A percentile compares a stretch with the other conserved stretches of the same genome.
Conservation (phyloP, 78 protist species). For the Protostelium mycophagum region DNA sequence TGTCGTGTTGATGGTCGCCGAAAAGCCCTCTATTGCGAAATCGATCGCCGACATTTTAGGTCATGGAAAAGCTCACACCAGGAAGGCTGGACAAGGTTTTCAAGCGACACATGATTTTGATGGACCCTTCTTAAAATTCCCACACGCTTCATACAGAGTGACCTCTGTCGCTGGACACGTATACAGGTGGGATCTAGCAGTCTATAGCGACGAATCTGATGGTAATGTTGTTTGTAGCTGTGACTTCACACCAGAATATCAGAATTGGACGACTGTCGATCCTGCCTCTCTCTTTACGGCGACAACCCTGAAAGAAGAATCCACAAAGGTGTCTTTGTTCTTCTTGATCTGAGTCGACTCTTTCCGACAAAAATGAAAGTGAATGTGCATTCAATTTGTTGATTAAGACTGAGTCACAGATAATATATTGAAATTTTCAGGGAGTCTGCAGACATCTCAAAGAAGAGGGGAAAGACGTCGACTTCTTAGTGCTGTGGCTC, state of each 20-base stretch:
- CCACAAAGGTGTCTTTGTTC: not conserved
- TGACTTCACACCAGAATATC: not conserved
- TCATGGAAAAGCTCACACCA: not conserved
- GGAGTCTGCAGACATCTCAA: not conserved
- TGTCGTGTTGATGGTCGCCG: slow-evolving; percentile 17
- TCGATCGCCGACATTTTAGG: not conserved
- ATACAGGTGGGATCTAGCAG: not conserved
- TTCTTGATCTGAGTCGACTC: not conserved
- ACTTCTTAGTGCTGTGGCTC: slow-evolving; percentile 82
- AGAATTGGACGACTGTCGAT: not conserved
- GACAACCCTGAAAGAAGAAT: not conserved
- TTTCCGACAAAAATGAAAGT: too few relatives aligned
- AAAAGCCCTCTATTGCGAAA: slow-evolving; percentile 20
- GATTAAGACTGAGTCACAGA: too few relatives aligned
- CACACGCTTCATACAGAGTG: not conserved
- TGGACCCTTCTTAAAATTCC: not conserved
- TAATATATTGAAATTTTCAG: too few relatives aligned
- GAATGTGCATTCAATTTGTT: too few relatives aligned
- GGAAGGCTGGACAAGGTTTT: too few relatives aligned
- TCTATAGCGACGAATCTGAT: too few relatives aligned
- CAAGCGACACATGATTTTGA: not conserved
- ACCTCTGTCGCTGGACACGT: slow-evolving; percentile 29
- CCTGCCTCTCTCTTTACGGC: not conserved
- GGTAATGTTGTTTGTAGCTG: not conserved
- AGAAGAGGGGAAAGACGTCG: slow-evolving; percentile 18